These are phyloP conservation scores for Umbelopsis vinacea DNA, from an alignment of 192 early-diverging fungal species.

Conservation along the genomic window DNA sequence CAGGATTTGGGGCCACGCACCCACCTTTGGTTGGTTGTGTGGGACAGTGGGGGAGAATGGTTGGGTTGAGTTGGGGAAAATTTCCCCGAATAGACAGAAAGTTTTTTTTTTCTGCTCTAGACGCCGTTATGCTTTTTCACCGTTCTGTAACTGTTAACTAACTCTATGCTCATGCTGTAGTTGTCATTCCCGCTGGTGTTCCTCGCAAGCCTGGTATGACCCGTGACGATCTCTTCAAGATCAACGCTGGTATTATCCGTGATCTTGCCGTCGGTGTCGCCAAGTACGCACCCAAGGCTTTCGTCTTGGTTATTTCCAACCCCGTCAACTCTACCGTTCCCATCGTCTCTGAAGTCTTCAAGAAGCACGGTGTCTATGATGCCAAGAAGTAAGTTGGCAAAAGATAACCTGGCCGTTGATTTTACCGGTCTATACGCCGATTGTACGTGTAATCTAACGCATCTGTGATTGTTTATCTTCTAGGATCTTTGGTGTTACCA, in stretches of 20 bases:
- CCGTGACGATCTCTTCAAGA: conserved; percentile 98
- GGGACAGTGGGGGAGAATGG: not conserved
- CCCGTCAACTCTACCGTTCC: conserved; percentile 97
- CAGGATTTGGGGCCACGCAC: not conserved
- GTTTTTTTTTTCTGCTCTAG: not conserved
- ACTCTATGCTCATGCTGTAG: conserved; percentile 42
- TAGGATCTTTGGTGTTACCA: conserved; percentile 93
- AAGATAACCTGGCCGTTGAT: too few relatives aligned
- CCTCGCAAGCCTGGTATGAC: conserved; percentile 99
- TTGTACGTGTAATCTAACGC: not conserved
- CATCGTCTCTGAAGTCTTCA: conserved; percentile 89
- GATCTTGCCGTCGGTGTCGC: conserved; percentile 81
- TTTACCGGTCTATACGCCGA: too few relatives aligned
- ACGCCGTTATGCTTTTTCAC: not conserved
- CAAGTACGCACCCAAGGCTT: conserved; percentile 74
- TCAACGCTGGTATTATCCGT: conserved; percentile 89
- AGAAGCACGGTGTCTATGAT: conserved; percentile 84
- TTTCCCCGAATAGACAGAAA: conserved; percentile 15
- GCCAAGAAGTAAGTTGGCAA: conserved; percentile 52
- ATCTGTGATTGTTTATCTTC: conserved; percentile 12
- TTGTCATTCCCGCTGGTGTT: conserved; percentile 97
- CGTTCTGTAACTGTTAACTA: too few relatives aligned
- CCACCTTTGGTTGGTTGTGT: not conserved
- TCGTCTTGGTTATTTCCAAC: conserved; percentile 91
- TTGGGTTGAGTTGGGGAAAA: not conserved